Base-by-base conservation (phyloP, 228 moss, liverwort and hornwort genomes). In the Sphagnum fallax region DNA sequence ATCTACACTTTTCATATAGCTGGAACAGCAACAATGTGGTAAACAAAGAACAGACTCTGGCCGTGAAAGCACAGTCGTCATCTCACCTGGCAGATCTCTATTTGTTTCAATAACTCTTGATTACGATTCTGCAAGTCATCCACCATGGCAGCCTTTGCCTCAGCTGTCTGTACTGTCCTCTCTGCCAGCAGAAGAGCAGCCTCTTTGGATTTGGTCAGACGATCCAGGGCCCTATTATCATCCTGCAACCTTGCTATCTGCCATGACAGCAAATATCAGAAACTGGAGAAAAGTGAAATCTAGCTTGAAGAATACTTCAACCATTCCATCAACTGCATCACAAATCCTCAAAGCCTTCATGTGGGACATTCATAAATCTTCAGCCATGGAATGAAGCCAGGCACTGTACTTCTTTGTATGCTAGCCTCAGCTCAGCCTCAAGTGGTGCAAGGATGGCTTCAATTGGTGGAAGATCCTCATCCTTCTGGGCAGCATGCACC, bases 71-170 rank as follows among this genome's bases (percentile, higher is more conserved):
- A 32, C 32, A 32, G 32, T 32, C 32, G 32, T 32, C 32, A 32
- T 32, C 5, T 49, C 62, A 88, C 88, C 88, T 88, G 88, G 71
- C 79, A 85, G 47, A 82, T 82, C 70, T 88, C 88, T 49, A 88
- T 75, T 49, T 88, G 85, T 65, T 85, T 88, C 67, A 82, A 61
- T 76, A 88, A 60, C 69, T 89, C 89, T 70, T 89, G 89, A 67
- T 89, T 89, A 51, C 89, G 86, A 75, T 89, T 89, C 8, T 78
- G 89, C 57, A 89, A 80, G 73, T 89, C 89, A 59, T 89, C 86
- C 73, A 89, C 89, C 76, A 80, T 80, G 6, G 83, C 86, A 47
- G 89, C 89, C 68, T 79, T 89, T 51, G 83, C 81, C 74, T 89
- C 89, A 72, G 89, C 89, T 66, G 73, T 65, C 47, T 83, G 75